Evolutionary conservation across 2,329 filamentous ascomycete species (phyloP), one percentile per base, ranked within the genome.

Genomic region (Penicillium nordicum): DNA sequence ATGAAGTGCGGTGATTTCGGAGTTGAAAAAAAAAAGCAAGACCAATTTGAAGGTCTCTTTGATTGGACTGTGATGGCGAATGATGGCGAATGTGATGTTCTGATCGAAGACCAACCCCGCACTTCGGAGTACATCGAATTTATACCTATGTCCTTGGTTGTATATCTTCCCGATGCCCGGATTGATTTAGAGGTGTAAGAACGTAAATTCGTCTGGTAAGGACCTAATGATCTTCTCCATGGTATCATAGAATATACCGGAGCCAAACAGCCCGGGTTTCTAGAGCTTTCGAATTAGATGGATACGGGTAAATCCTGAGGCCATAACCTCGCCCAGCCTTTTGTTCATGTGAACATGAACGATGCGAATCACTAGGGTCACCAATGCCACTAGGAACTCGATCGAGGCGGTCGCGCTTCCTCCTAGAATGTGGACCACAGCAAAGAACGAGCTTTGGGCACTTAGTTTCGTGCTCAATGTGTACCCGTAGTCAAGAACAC

Each of bases 341-440:
- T 59, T 69, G 30, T 77, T 77, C 65, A 74, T 72, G 10, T 61
- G 59, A 1, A 57, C 57, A 56, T 75, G 70, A 16, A 72, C 61
- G 0, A 71, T 50, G 12, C 75, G 67, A 46, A 75, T 66, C 1
- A 69, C 51, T 8, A 73, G 56, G 4, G 75, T 72, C 27, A 77
- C 23, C 1, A 66, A 38, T 0, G 71, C 72, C n/a, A 75, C 72
- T 3, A 72, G 12, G 6, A 75, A 43, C 18, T 70, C 71, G 27
- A 77, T 69, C 1, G 46, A 68, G 4, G 74, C 71, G 5, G 70
- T 74, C 3, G 73, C 73, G 48, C 59, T 68, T 0, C 72, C 72
- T 1, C 71, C 74, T 8, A 74, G 66, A 6, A 74, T 63, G 55
- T 21, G 10, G 27, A 29, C 9, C 27, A 29, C 27, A 29, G 27